A percentile compares a stretch with the other conserved stretches of the same genome.
These are phyloP conservation scores for Hericium alpestre DNA, from an alignment of 768 basidiomycete genomes.

Conservation along the genomic window DNA sequence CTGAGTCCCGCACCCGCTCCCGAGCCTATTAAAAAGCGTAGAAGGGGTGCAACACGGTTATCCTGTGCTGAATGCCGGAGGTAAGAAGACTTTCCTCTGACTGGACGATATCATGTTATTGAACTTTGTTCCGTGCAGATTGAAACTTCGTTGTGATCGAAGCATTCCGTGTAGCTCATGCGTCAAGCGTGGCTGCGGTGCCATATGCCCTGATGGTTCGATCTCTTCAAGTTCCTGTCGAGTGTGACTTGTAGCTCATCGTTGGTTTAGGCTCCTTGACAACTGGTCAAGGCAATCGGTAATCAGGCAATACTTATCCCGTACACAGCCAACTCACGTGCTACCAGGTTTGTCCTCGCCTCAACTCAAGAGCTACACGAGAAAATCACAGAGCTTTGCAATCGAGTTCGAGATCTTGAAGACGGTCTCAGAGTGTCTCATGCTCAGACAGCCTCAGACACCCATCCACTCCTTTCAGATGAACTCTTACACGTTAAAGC, in stretches of 20 bases:
- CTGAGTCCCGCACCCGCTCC: conserved; percentile 19
- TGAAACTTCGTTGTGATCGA: conserved; percentile 69
- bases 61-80: conserved; percentile 76
- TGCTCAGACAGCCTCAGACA: conserved; percentile 42
- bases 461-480: conserved; percentile 58
- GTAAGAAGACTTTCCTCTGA: conserved; percentile 20
- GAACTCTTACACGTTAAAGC: conserved; percentile 70
- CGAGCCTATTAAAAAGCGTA: conserved; percentile 37
- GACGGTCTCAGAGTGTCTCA: conserved; percentile 58
- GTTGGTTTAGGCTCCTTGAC: conserved; percentile 52
- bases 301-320: conserved; percentile 1
- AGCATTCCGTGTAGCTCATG: conserved; percentile 70
- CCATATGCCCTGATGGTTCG: conserved; percentile 71
- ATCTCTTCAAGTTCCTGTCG: conserved; percentile 1
- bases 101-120: conserved; percentile 1
- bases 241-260: background rate
- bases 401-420: conserved; percentile 67
- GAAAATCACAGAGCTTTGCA: conserved; percentile 66
- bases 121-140: conserved; percentile 23
- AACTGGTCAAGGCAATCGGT: conserved; percentile 78
- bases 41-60: conserved; percentile 58
- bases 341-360: conserved; percentile 59
- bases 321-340: background rate
- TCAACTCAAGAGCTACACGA: conserved; percentile 76
- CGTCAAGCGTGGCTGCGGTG: conserved; percentile 68